Evolutionary conservation across 2,329 filamentous ascomycete genomes (phyloP).

Genomic region (Epicoccum nigrum): DNA sequence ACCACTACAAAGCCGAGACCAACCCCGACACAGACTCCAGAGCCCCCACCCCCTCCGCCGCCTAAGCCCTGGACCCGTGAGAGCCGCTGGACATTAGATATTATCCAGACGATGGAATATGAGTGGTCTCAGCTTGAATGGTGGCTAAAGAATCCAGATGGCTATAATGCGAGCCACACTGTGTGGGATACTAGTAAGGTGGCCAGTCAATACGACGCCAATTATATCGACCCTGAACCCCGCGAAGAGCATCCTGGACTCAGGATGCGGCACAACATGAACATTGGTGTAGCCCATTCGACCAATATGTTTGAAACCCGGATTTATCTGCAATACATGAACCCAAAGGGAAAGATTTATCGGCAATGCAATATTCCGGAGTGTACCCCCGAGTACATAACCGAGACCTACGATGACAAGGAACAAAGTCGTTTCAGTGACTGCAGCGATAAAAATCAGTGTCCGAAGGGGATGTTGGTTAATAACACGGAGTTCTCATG

Average conservation of each 20-base stretch:
- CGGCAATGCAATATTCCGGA: too few species aligned
- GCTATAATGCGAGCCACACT: not conserved
- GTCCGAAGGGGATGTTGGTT: not conserved
- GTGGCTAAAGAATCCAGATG: conserved; percentile 25
- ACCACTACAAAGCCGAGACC: too few species aligned
- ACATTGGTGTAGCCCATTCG: not conserved
- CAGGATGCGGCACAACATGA: not conserved
- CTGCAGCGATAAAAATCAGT: not conserved
- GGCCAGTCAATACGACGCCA: not conserved
- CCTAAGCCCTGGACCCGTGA: not conserved
- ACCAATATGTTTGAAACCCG: too few species aligned
- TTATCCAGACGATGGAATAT: conserved; percentile 21
- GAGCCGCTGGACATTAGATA: conserved; percentile 19
- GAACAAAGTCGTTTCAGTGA: not conserved
- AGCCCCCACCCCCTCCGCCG: not conserved
- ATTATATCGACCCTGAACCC: not conserved
- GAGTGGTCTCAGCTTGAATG: conserved; percentile 18
- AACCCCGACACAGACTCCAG: not conserved
- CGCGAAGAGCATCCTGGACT: not conserved
- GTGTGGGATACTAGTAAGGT: not conserved
- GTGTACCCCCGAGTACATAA: not conserved
- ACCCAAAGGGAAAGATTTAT: too few species aligned
- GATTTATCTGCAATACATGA: too few species aligned
- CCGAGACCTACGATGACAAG: conserved; percentile 3
- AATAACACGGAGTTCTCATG: conserved; percentile 3